Conservation (phyloP, 2,329 filamentous ascomycete genomes). For the Stachybotrys echinatus region DNA sequence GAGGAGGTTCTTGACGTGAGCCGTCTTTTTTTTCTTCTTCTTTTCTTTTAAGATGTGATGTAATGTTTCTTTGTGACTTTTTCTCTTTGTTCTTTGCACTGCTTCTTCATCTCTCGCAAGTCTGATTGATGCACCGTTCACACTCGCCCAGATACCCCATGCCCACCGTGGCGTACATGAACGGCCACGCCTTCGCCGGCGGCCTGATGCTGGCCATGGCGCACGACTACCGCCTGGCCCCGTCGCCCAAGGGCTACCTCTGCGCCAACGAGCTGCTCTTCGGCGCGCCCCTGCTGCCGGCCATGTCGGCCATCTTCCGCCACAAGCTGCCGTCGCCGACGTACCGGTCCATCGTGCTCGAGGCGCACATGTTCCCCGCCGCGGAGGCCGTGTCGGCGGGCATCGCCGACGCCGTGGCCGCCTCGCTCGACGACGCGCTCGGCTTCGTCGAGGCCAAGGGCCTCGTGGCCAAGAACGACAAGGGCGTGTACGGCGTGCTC, state of each 20-base stretch:
- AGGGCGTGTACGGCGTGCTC: conserved; percentile 63
- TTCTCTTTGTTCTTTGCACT: conserved; percentile 1
- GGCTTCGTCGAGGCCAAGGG: conserved; percentile 53
- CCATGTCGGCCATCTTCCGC: conserved; percentile 72
- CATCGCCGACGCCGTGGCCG: conserved; percentile 62
- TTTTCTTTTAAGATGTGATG: conserved; percentile 9
- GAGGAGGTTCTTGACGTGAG: conserved; percentile 44
- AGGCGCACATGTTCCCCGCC: conserved; percentile 63
- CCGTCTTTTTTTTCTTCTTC: not conserved
- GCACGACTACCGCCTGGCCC: conserved; percentile 79
- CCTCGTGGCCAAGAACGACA: conserved; percentile 56
- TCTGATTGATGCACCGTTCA: conserved; percentile 4
- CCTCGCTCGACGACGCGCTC: conserved; percentile 52
- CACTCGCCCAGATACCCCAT: conserved; percentile 54
- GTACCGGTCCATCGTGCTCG: conserved; percentile 65
- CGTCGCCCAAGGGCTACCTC: conserved; percentile 62
- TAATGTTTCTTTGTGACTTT: not conserved
- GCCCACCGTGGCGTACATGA: conserved; percentile 75
- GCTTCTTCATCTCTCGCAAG: not conserved
- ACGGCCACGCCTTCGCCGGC: conserved; percentile 76
- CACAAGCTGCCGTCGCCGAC: conserved; percentile 55
- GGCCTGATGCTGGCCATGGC: conserved; percentile 79
- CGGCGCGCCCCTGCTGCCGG: conserved; percentile 66
- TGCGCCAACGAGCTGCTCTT: conserved; percentile 82
- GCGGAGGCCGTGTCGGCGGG: conserved; percentile 59